These are phyloP conservation scores for Amorphotheca resinae DNA, from an alignment of 495 filamentous ascomycete genomes.

Conservation along the genomic window DNA sequence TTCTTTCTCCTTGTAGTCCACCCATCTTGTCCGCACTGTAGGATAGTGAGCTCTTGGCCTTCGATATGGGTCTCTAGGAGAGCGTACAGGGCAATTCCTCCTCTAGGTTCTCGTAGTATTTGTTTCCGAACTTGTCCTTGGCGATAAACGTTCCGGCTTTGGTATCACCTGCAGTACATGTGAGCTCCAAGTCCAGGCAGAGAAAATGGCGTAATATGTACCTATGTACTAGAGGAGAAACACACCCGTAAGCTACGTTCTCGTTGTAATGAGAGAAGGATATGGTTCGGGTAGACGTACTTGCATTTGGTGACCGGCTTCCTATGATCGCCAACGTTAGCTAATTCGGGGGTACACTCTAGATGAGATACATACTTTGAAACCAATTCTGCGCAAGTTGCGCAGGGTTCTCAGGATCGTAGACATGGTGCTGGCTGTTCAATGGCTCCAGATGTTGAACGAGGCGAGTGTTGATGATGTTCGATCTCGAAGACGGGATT, in stretches of 20 bases:
- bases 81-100: conserved; percentile 84
- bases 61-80: conserved; percentile 1
- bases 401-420: conserved; percentile 74
- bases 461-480: conserved; percentile 4
- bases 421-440: conserved; percentile 55
- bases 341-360: not conserved
- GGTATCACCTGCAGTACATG: conserved; percentile 64
- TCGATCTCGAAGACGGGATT: conserved; percentile 7
- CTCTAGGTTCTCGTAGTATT: conserved; percentile 83
- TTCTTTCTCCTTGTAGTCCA: conserved; percentile 85
- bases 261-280: not conserved
- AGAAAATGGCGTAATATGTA: conserved; percentile 1
- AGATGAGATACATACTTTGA: conserved; percentile 51
- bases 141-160: conserved; percentile 85
- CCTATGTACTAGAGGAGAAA: conserved; percentile 15
- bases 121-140: conserved; percentile 85
- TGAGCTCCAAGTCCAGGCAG: conserved; percentile 20
- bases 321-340: conserved; percentile 35
- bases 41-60: conserved; percentile 16
- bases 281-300: conserved; percentile 38
- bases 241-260: conserved; percentile 11
- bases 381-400: conserved; percentile 74
- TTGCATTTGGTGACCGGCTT: conserved; percentile 85
- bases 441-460: conserved; percentile 17
- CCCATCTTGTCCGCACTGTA: conserved; percentile 90